Conservation (phyloP, 306 rosid genomes). For the Cucurbita argyrosperma region DNA sequence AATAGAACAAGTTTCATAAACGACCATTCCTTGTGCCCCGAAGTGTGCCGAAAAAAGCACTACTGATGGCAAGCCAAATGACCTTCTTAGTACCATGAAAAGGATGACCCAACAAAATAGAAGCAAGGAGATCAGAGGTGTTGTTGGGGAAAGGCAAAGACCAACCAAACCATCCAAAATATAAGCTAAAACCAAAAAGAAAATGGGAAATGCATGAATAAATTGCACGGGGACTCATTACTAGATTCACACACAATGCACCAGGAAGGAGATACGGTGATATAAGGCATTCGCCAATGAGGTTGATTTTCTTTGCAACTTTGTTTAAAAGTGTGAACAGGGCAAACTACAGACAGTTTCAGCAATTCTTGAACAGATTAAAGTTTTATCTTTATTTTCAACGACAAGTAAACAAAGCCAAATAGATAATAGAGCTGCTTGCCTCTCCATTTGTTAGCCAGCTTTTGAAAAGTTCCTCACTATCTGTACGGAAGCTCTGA, state of each 20-base stretch:
- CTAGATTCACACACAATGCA: too few species aligned
- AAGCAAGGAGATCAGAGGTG: not conserved
- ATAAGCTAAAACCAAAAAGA: too few species aligned
- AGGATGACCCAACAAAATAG: not conserved
- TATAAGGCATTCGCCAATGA: not conserved
- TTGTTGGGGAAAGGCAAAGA: not conserved
- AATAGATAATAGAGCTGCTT: slow-evolving; percentile 21
- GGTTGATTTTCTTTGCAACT: not conserved
- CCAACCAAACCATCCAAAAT: not conserved
- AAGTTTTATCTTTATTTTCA: not conserved
- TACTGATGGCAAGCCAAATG: too few species aligned
- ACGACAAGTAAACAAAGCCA: slow-evolving; percentile 4
- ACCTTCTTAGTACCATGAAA: not conserved
- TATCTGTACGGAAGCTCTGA: slow-evolving; percentile 57
- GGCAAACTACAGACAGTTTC: not conserved
- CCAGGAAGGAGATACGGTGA: too few species aligned
- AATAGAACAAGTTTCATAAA: too few species aligned
- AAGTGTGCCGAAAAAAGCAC: too few species aligned
- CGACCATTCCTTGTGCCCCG: too few species aligned
- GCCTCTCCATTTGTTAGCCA: slow-evolving; percentile 98
- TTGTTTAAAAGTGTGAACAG: not conserved
- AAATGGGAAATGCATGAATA: too few species aligned
- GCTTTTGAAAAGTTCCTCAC: slow-evolving; percentile 89
- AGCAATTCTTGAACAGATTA: not conserved
- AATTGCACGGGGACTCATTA: too few species aligned